Evolutionary conservation across 2,329 filamentous ascomycete species (phyloP).

Genomic region (Pyricularia sp.): DNA sequence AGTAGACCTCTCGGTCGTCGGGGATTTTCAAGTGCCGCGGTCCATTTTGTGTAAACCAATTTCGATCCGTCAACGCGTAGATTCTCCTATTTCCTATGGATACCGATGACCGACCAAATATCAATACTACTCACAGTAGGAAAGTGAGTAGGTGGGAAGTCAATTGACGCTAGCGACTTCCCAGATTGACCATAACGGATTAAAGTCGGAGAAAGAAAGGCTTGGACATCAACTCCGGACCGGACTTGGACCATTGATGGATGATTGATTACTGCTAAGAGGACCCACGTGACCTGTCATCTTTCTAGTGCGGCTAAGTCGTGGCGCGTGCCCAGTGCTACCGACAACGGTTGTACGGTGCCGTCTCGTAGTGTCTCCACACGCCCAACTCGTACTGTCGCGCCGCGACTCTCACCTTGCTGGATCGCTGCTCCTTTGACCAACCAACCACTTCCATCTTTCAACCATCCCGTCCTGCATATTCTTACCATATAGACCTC

Average conservation of each 20-base stretch:
- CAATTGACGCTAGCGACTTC: no score
- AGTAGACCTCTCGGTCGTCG: not conserved
- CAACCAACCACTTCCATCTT: not conserved
- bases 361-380: not conserved
- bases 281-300: not conserved
- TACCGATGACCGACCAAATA: not conserved
- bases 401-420: not conserved
- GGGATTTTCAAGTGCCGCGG: not conserved
- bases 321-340: not conserved
- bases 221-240: no score
- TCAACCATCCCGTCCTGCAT: not conserved
- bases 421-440: not conserved
- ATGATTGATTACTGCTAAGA: not conserved
- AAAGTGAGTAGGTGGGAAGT: no score
- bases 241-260: no score
- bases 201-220: no score
- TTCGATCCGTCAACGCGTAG: not conserved
- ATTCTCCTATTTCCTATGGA: not conserved
- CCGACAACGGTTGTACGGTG: not conserved
- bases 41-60: not conserved
- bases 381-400: not conserved
- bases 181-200: no score
- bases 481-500: not conserved
- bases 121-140: not conserved
- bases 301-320: not conserved